Base-by-base conservation (phyloP, 2,329 filamentous ascomycete species). In the Calycina marina region DNA sequence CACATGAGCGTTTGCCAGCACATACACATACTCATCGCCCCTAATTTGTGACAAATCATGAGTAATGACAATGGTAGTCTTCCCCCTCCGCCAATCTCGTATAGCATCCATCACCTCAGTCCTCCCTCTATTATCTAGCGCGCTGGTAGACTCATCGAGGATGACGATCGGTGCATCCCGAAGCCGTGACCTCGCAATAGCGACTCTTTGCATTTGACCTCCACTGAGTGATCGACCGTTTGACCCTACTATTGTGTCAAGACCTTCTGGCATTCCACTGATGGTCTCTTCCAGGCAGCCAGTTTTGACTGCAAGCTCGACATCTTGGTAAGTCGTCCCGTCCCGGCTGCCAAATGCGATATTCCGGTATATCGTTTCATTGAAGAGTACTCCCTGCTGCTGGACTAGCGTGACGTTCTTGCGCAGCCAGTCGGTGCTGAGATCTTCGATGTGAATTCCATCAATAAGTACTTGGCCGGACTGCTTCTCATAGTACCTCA, bases 41-140 rank as follows among this genome's bases (percentile, higher is more conserved):
- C 58, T 53, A 6, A 96, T 88, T 42, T 88, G 79, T 0, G 72
- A 67, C 18, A 90, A 68, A 41, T 96, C 84, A 48, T 96, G 88
- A 0, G 90, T 94, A 45, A 96, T 88, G 42, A 96, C 72, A 31
- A 96, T 81, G 0, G 88, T 96, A 0, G 86, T 94, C 51, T 82
- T 90, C 0, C 69, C 77, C 20, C 58, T 60, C 14, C 90, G 67
- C 88, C 85, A 94, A 13, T 66, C 49, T 5, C 83, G 67, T 32
- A 94, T 77, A 0, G 75, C 71, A 25, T 79, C 69, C 63, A 93
- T 77, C 22, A 93, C 67, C 9, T 74, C 54, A 0, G 58, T 58
- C 39, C 77, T 69, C 35, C 69, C 86, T 6, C 67, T 62, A n/a
- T 75, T 70, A 45, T 96, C 88, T 6, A 96, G 60, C 0, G 82